Evolutionary conservation across 371 early-diverging fungal species (phyloP), one percentile per base, ranked within the genome.

Genomic region (Synchytrium microbalum): DNA sequence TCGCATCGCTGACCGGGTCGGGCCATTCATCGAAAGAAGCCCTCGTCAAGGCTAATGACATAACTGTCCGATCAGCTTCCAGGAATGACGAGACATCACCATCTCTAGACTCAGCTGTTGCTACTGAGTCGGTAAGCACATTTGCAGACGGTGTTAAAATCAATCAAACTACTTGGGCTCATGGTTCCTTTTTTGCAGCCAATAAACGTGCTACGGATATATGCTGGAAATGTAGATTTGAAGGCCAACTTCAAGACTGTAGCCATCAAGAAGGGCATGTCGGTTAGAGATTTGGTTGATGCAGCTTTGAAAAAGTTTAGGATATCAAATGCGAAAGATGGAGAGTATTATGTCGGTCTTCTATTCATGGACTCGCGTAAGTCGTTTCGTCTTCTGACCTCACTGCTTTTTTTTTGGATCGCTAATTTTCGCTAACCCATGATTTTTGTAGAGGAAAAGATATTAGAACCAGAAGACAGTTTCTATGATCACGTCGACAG

Each of bases 201-300:
- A n/a, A n/a, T n/a, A n/a, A n/a, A 72, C 59, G 75, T 79, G 23
- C 65, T 77, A 19, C 69, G 80, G 16, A 72, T 79, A 2, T 79
- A 70, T 57, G 75, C 77, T 30, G 80, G 80, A n/a, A 79, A 79
- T 61, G 73, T 75, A 5, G 72, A 75, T 62, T 62, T 79, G 32
- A 74, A 79, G 46, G 76, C 80, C 19, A 79, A 75, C 3, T 79
- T 74, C 66, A 79, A 79, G 63, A 68, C 73, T 0, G 75, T 79
- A 16, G 67, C 73, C 0, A 55, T 79, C 31, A 68, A 66, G 5
- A 63, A 69, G 19, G 58, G 24, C 10, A 68, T 75, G 69, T 72
- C 65, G 2, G 69, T 68, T 0, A 46, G 32, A 3, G 68, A 72
- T 30, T 66, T 77, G 0, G 60, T 77, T 5, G 69, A 67, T 3